Evolutionary conservation across 1,139 yeast genomes (phyloP).

Genomic region (Suzukiozyma palmioleophila): DNA sequence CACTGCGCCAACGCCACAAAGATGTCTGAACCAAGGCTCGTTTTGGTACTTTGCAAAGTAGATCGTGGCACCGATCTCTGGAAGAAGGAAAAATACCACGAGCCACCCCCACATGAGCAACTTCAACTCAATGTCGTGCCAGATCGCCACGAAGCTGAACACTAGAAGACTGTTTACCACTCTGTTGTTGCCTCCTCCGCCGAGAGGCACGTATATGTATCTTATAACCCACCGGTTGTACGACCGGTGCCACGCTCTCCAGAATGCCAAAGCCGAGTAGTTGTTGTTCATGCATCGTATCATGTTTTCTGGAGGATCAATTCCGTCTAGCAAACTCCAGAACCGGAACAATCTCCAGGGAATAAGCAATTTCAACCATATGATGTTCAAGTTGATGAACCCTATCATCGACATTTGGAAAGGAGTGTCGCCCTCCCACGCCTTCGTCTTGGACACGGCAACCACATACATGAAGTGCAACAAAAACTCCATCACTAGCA

Average conservation of each 20-base stretch:
- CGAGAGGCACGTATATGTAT: conserved; percentile 77
- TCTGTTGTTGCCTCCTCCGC: conserved; percentile 72
- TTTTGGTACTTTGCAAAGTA: conserved; percentile 37
- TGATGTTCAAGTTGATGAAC: conserved; percentile 78
- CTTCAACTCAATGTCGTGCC: conserved; percentile 95
- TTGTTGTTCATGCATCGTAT: conserved; percentile 93
- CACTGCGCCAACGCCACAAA: conserved; percentile 86
- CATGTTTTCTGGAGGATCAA: conserved; percentile 98
- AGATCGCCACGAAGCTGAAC: conserved; percentile 94
- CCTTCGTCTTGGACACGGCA: conserved; percentile 82
- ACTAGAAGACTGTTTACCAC: conserved; percentile 76
- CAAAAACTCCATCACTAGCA: conserved; percentile 82
- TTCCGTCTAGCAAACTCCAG: conserved; percentile 88
- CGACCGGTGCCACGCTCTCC: conserved; percentile 99
- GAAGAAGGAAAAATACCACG: conserved; percentile 80
- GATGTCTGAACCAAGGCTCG: conserved; percentile 72
- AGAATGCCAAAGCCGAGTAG: conserved; percentile 86
- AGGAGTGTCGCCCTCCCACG: conserved; percentile 89
- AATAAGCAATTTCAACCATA: conserved; percentile 86
- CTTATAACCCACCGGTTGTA: conserved; percentile 86
- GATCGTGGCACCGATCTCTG: conserved; percentile 70
- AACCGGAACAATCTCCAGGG: conserved; percentile 96
- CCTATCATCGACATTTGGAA: conserved; percentile 95
- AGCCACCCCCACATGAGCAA: conserved; percentile 95
- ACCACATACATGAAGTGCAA: conserved; percentile 89